Percentiles rank a stretch among this genome's conserved stretches.
phyloP scores from a whole-genome alignment of 1,284 basidiomycete species.

The Peniophora sp. region DNA sequence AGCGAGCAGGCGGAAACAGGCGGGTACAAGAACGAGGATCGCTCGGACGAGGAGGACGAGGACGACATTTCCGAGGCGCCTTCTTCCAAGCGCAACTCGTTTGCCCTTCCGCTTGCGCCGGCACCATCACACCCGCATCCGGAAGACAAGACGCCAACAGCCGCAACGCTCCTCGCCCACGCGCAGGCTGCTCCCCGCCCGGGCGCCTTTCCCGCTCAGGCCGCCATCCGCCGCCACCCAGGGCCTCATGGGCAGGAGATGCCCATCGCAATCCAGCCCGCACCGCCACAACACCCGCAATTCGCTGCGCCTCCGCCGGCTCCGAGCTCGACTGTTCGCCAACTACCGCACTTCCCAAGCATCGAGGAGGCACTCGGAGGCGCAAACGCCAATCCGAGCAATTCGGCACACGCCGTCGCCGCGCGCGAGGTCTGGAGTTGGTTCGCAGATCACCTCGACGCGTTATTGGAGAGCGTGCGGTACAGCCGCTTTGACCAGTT shows the following conservation, averaged over 20 bases:
- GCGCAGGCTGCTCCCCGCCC: constrained; percentile 53
- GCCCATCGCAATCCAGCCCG: constrained; percentile 35
- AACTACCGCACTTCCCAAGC: constrained; percentile 71
- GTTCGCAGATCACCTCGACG: constrained; percentile 81
- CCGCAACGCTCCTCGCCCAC: constrained; percentile 64
- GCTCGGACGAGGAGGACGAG: constrained; percentile 68
- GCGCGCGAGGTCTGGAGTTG: constrained; percentile 80
- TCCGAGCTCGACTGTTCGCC: constrained; percentile 54
- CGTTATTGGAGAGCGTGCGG: constrained; percentile 68
- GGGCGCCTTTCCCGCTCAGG: constrained; percentile 57
- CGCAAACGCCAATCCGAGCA: constrained; percentile 37
- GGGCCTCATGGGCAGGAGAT: constrained; percentile 32
- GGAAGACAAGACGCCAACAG: constrained; percentile 77
- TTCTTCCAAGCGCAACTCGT: constrained; percentile 67
- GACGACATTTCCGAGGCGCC: constrained; percentile 75
- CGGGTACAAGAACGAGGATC: constrained; percentile 38
- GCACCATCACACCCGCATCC: constrained; percentile 51
- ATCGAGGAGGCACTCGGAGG: constrained; percentile 75
- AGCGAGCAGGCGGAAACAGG: constrained; percentile 50
- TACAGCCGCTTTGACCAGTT: constrained; percentile 80
- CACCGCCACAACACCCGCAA: constrained; percentile 38
- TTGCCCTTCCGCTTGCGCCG: constrained; percentile 53
- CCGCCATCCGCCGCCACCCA: constrained; percentile 66
- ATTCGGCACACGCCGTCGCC: constrained; percentile 64
- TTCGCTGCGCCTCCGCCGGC: constrained; percentile 35